These are phyloP conservation scores for Xylaria digitata DNA, from an alignment of 2,329 filamentous ascomycete species.

Conservation along the genomic window DNA sequence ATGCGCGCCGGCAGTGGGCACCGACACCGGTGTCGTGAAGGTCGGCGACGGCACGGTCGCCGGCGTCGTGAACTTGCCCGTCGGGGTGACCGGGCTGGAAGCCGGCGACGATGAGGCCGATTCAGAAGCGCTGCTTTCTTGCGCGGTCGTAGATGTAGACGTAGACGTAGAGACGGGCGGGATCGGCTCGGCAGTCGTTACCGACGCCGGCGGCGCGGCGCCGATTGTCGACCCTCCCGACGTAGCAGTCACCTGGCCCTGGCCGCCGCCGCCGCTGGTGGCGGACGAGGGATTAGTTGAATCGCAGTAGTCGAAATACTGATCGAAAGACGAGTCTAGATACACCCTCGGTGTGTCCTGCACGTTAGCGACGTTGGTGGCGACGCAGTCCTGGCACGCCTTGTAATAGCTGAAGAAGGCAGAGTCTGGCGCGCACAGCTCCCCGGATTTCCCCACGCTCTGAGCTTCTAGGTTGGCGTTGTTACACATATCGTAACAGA, in stretches of 20 bases:
- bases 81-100: background rate
- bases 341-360: constrained; percentile 51
- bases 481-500: constrained; percentile 67
- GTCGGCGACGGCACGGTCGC: constrained; percentile 27
- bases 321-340: constrained; percentile 54
- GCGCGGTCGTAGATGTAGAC: constrained; percentile 13
- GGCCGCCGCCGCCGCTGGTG: constrained; percentile 22
- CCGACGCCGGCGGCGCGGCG: constrained; percentile 29
- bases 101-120: background rate
- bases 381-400: constrained; percentile 59
- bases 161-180: constrained; percentile 27
- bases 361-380: constrained; percentile 38
- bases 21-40: constrained; percentile 17
- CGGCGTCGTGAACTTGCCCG: constrained; percentile 24
- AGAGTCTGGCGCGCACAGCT: constrained; percentile 59
- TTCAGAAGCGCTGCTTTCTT: constrained; percentile 5
- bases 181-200: no score
- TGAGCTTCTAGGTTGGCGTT: constrained; percentile 60
- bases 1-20: constrained; percentile 40
- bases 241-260: constrained; percentile 35
- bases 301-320: constrained; percentile 61
- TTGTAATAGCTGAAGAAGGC: constrained; percentile 54
- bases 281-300: background rate
- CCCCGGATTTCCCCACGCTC: constrained; percentile 57
- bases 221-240: constrained; percentile 30